A percentile compares a stretch with the other conserved stretches of the same genome.
Conservation (phyloP, 805 yeast genomes). For the Myxozyma neglecta region DNA sequence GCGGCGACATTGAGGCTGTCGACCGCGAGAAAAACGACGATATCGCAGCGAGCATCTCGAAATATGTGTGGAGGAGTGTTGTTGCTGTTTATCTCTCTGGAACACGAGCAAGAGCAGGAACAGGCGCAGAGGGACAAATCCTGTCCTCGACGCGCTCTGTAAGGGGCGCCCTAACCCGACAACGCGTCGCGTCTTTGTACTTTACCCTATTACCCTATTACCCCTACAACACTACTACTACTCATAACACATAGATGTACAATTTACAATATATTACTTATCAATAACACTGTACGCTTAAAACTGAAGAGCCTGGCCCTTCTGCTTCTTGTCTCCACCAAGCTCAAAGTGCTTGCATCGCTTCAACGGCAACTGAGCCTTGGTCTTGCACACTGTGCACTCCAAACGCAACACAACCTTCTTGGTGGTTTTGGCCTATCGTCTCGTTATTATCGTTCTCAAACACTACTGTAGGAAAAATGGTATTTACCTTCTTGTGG, state of each 20-base stretch:
- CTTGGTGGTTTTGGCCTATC: constrained; percentile 98
- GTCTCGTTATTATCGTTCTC: too few species aligned
- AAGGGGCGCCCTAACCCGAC: too few species aligned
- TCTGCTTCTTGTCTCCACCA: constrained; percentile 99
- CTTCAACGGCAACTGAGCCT: constrained; percentile 96
- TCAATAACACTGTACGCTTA: too few species aligned
- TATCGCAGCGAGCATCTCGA: constrained; percentile 1
- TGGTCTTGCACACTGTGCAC: constrained; percentile 98
- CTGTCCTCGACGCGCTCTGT: not conserved
- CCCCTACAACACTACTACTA: too few species aligned
- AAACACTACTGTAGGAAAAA: too few species aligned
- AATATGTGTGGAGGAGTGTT: too few species aligned
- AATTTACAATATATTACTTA: too few species aligned
- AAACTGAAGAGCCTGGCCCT: constrained; percentile 99
- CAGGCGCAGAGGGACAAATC: not conserved
- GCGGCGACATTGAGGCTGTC: not conserved
- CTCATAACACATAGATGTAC: too few species aligned
- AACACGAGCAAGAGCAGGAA: too few species aligned
- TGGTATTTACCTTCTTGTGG: constrained; percentile 83
- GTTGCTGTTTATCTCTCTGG: too few species aligned
- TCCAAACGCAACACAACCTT: constrained; percentile 99
- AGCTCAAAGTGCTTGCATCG: constrained; percentile 99
- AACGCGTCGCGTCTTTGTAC: too few species aligned
- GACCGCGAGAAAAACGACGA: constrained; percentile 10
- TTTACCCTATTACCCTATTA: too few species aligned